Evolutionary conservation across 2,329 filamentous ascomycete genomes (phyloP), one percentile per base, ranked within the genome.

Genomic region (Xylariomycetidae sp.): DNA sequence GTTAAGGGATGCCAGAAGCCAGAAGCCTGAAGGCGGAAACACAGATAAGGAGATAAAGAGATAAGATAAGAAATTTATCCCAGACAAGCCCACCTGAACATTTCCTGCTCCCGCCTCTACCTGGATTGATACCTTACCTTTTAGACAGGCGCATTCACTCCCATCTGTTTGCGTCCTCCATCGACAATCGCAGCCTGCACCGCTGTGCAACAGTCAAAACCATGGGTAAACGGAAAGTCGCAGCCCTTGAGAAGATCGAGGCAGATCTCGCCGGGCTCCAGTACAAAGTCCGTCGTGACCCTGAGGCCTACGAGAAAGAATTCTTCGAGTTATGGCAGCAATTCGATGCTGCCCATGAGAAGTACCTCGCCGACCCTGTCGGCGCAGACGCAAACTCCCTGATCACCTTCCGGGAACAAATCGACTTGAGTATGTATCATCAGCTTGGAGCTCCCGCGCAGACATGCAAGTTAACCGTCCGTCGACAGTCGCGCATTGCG

Each of bases 241-340:
- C 85, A 35, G 89, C 89, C 40, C 79, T 95, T 61, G 89, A 95
- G 65, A 95, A 95, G 73, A 79, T 95, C 49, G 89, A 95, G 57
- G 89, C 88, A 20, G 87, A 94, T 62, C 69, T 93, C 74, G 80
- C 87, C 44, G 92, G 83, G 62, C 68, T 95, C 32, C 88, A 94
- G 58, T 86, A 94, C 68, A 95, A 94, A 66, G 88, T 95, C 55
- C 77, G 83, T 45, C 76, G 82, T 59, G 89, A 95, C 63, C 87
- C 89, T 28, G 76, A 10, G 10, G 18, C 29, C 13, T 96, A 96
- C 62, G 76, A 82, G 41, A 85, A 93, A 47, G 90, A 95, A 54
- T 95, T 95, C 53, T 64, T 80, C 45, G 81, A 82, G 53, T 86
- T 95, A 60, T 93, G 86, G 71, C 78, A 82, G 55, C 89, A 95